phyloP scores from a whole-genome alignment of 1,284 basidiomycete species.

The Ustilago esculenta region DNA sequence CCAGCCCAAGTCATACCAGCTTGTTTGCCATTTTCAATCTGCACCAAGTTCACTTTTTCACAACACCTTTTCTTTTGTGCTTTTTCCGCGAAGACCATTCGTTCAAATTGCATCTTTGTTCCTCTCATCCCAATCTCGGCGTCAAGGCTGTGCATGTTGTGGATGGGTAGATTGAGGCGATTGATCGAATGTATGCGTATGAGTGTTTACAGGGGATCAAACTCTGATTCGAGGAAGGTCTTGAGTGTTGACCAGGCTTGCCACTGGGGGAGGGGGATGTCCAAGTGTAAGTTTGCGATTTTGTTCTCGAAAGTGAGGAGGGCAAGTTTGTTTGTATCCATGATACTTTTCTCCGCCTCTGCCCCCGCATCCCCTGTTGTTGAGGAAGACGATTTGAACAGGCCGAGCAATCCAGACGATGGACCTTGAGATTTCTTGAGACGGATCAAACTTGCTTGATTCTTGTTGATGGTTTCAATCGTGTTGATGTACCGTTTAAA shows the following conservation, averaged over 20 bases:
- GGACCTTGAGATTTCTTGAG: conserved; percentile 49
- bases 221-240: conserved; percentile 7
- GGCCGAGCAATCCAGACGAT: not conserved
- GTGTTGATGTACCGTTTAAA: conserved; percentile 42
- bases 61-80: no score
- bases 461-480: conserved; percentile 59
- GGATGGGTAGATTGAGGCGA: no score
- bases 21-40: not conserved
- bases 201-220: conserved; percentile 2
- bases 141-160: not conserved
- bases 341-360: not conserved
- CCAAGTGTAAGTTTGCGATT: conserved; percentile 1
- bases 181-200: no score
- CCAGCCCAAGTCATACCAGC: not conserved
- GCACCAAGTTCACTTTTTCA: no score
- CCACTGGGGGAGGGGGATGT: conserved; percentile 7
- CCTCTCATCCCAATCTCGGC: not conserved
- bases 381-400: conserved; percentile 9
- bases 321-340: conserved; percentile 8
- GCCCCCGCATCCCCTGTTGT: not conserved
- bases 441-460: conserved; percentile 57
- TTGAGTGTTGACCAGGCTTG: conserved; percentile 14
- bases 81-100: no score
- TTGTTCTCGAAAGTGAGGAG: not conserved
- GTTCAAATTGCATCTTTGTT: conserved; percentile 7